Conservation (phyloP, 306 rosid species). For the Cyclanthera cordifolia region DNA sequence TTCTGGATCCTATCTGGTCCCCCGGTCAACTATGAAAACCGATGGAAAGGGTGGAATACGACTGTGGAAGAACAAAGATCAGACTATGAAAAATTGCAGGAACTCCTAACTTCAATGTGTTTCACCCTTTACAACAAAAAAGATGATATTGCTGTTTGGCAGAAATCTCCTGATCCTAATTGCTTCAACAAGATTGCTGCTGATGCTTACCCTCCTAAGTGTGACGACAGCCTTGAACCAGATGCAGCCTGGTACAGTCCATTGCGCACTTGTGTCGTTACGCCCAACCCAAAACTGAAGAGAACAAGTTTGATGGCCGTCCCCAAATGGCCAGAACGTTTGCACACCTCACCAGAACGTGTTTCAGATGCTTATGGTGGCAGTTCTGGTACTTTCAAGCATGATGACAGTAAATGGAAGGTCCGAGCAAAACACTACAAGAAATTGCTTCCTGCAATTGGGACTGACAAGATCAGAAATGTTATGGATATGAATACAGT, state of each 20-base stretch:
- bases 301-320: conserved; percentile 40
- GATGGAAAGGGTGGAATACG: conserved; percentile 97
- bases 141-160: conserved; percentile 97
- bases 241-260: conserved; percentile 98
- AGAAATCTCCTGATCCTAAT: conserved; percentile 44
- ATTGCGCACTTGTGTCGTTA: conserved; percentile 64
- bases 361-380: conserved; percentile 43
- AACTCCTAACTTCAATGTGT: conserved; percentile 69
- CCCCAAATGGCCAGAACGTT: conserved; percentile 73
- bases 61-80: conserved; percentile 73
- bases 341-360: conserved; percentile 60
- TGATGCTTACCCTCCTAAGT: conserved; percentile 68
- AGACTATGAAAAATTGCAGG: conserved; percentile 69
- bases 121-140: conserved; percentile 77
- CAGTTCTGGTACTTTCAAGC: conserved; percentile 46
- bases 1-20: conserved; percentile 96
- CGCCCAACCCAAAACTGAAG: conserved; percentile 54
- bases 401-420: conserved; percentile 76
- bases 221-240: conserved; percentile 88
- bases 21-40: conserved; percentile 74
- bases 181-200: conserved; percentile 61
- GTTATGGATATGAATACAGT: conserved; percentile 93
- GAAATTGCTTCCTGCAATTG: conserved; percentile 75
- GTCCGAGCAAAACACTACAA: conserved; percentile 69
- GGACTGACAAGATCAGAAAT: conserved; percentile 67